Conservation (phyloP, 2,329 filamentous ascomycete genomes). For the Cryphonectria carpinicola region DNA sequence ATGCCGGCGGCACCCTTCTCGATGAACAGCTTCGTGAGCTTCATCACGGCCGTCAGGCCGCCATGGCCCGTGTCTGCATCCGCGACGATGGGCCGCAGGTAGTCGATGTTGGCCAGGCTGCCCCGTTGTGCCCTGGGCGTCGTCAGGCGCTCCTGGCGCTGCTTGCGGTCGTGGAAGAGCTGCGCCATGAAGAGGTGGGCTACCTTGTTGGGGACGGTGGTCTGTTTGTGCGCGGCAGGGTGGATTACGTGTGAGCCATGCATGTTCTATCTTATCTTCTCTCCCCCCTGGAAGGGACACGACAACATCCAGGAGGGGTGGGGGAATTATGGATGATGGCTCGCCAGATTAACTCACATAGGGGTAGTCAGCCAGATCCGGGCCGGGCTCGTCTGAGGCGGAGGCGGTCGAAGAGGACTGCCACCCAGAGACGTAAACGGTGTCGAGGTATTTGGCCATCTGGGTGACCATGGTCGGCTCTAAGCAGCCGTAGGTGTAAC, state of each 20-base stretch:
- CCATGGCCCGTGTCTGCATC: conserved; percentile 89
- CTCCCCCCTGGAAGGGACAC: conserved; percentile 6
- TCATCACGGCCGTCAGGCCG: conserved; percentile 98
- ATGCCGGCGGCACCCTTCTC: conserved; percentile 97
- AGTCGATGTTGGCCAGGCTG: conserved; percentile 82
- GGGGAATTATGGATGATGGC: too few relatives aligned
- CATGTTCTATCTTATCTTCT: background rate
- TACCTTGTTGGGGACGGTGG: conserved; percentile 98
- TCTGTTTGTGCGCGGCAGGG: conserved; percentile 53
- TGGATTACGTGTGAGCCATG: conserved; percentile 41
- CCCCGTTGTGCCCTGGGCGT: conserved; percentile 73
- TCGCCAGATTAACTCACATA: conserved; percentile 62
- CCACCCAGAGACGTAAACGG: conserved; percentile 98
- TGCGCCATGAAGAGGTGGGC: conserved; percentile 97
- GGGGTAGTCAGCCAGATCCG: conserved; percentile 97
- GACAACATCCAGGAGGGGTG: background rate
- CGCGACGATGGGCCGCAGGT: conserved; percentile 92
- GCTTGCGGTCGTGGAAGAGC: conserved; percentile 99
- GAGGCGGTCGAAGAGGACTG: conserved; percentile 97
- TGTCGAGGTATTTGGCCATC: conserved; percentile 99
- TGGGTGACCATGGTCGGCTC: conserved; percentile 99
- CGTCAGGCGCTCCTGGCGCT: conserved; percentile 89
- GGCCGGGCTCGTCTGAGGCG: conserved; percentile 91
- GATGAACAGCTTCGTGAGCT: conserved; percentile 96
- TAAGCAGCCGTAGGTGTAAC: conserved; percentile 95